Evolutionary conservation across 2,329 filamentous ascomycete species (phyloP).

Genomic region (Hypomyces perniciosus): DNA sequence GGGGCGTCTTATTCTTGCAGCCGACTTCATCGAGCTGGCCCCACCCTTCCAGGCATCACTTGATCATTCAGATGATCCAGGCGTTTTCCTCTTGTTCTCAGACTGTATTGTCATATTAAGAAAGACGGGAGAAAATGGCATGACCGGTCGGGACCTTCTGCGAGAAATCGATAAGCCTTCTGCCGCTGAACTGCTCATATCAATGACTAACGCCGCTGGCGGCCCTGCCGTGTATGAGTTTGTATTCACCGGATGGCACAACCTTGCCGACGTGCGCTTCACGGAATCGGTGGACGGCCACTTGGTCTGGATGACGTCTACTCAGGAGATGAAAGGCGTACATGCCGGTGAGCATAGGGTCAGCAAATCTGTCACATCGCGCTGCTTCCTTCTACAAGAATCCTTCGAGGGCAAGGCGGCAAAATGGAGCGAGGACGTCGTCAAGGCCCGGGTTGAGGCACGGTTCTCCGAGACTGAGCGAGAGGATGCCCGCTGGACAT

Average conservation of each 20-base stretch:
- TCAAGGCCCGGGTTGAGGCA: slow-evolving; percentile 79
- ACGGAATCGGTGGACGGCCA: slow-evolving; percentile 62
- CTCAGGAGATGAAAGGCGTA: slow-evolving; percentile 52
- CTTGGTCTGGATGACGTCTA: slow-evolving; percentile 62
- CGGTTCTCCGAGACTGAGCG: slow-evolving; percentile 79
- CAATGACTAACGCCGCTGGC: slow-evolving; percentile 57
- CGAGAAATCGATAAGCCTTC: slow-evolving; percentile 81
- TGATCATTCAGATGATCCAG: slow-evolving; percentile 45
- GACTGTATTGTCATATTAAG: slow-evolving; percentile 74
- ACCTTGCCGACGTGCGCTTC: slow-evolving; percentile 64
- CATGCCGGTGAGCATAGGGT: slow-evolving; percentile 37
- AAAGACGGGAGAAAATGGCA: slow-evolving; percentile 54
- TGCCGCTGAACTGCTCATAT: slow-evolving; percentile 54
- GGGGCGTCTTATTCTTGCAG: slow-evolving; percentile 73
- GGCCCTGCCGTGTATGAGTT: slow-evolving; percentile 63
- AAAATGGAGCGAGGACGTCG: slow-evolving; percentile 77
- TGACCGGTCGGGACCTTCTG: slow-evolving; percentile 69
- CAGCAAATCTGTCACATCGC: slow-evolving; percentile 49
- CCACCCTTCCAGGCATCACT: slow-evolving; percentile 57
- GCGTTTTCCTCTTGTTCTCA: slow-evolving; percentile 77
- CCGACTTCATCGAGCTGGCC: slow-evolving; percentile 71
- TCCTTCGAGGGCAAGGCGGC: slow-evolving; percentile 70
- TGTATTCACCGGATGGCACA: slow-evolving; percentile 67
- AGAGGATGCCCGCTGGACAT: slow-evolving; percentile 73
- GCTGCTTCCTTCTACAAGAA: slow-evolving; percentile 67